Evolutionary conservation across 2,329 filamentous ascomycete genomes (phyloP), one percentile per base, ranked within the genome.

Genomic region (Alternaria atra): DNA sequence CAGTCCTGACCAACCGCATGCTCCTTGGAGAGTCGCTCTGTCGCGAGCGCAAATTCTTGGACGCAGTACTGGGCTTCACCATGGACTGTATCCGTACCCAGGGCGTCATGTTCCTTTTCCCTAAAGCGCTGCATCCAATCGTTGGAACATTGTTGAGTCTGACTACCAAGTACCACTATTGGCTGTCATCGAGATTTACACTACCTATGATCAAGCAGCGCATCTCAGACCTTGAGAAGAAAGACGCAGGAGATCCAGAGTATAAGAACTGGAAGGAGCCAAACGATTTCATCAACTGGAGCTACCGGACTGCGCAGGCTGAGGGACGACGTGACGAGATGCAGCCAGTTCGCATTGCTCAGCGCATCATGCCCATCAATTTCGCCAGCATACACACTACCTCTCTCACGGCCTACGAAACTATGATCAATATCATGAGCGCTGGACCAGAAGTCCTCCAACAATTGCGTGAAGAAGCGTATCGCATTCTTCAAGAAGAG

Each of bases 321-420:
- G 85, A 87, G 54, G 77, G 77, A 6, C 71, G 74, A 15, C 37
- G 23, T 6, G 70, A 76, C 13, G 84, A 88, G 57, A 78, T 86
- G 23, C 74, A 83, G 25, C 80, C 85, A 0, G 69, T 77, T 3
- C 79, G 80, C 42, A 81, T 89, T 15, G 83, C 84, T 2, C 81
- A 84, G 61, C 80, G 84, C 13, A 72, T 88, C 5, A 75, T 89
- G 35, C 84, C 85, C 0, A 77, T 89, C 43, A 84, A 87, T 68
- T 87, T 88, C 60, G 86, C 85, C 3, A 83, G 85, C 17, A 86
- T 87, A 27, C 86, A 88, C 73, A 88, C 86, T 2, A 87, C 86
- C 0, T 80, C 83, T 6, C 67, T 87, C 12, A 86, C 85, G 0
- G 81, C 82, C 3, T 82, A 83, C 46, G 81, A 80, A 34, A 75